A percentile compares a stretch with the other conserved stretches of the same genome.
Evolutionary conservation across 169 alveolate species (phyloP).

Genomic region (Sarcocystis neurona): DNA sequence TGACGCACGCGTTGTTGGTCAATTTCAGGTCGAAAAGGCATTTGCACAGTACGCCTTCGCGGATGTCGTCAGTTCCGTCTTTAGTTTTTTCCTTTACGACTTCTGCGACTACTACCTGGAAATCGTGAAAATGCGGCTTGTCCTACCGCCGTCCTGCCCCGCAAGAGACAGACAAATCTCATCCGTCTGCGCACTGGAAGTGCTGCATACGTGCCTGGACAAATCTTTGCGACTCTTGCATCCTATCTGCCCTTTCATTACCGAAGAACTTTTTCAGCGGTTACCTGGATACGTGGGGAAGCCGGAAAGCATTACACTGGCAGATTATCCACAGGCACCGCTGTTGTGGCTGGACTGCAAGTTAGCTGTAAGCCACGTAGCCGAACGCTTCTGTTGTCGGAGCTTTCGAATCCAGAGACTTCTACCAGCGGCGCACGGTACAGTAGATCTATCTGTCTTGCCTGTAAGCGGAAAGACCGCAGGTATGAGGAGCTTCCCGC

Average conservation of each 20-base stretch:
- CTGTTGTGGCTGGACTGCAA: conserved; percentile 32
- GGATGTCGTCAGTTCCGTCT: conserved; percentile 91
- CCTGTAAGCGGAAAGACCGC: no score
- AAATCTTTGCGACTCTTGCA: conserved; percentile 81
- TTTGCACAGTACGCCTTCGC: conserved; percentile 92
- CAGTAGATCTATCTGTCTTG: no score
- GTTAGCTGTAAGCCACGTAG: conserved; percentile 25
- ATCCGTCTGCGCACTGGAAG: conserved; percentile 61
- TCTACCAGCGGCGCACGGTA: no score
- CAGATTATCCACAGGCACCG: conserved; percentile 48
- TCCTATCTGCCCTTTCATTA: conserved; percentile 91
- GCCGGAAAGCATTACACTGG: conserved; percentile 44
- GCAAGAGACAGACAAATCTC: conserved; percentile 16
- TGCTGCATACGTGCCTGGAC: conserved; percentile 81
- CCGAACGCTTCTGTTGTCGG: background rate
- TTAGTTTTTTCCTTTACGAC: conserved; percentile 96
- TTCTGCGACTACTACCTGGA: conserved; percentile 98
- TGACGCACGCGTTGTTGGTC: no score
- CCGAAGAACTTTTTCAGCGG: conserved; percentile 92
- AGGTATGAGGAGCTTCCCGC: no score
- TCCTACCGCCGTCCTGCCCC: background rate
- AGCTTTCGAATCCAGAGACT: background rate
- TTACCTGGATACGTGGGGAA: conserved; percentile 67
- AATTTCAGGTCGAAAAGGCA: conserved; percentile 73
- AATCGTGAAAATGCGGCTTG: conserved; percentile 78